phyloP scores from a whole-genome alignment of 139 green algal species.

The Chlamydomonas asymmetrica region DNA sequence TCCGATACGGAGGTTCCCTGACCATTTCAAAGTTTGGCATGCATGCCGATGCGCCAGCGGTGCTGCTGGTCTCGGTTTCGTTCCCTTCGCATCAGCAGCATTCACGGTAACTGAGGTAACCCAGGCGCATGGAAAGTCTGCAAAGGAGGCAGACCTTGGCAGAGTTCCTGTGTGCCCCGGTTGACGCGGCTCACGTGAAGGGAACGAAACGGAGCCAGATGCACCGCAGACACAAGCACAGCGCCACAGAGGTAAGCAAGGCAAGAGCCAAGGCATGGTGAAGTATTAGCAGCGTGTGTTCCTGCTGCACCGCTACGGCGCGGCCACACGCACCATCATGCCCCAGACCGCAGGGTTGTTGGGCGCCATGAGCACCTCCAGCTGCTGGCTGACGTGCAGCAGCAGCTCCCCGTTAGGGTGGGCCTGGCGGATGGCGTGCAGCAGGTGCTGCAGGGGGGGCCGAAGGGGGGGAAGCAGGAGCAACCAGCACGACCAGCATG shows the following conservation, averaged over 20 bases:
- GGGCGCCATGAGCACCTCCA: constrained; percentile 21
- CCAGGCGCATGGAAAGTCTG: too few species aligned
- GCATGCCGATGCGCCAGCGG: too few species aligned
- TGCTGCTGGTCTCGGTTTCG: too few species aligned
- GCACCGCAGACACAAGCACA: not conserved
- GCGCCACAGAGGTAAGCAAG: not conserved
- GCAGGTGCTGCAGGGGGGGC: constrained; percentile 10
- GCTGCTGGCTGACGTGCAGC: constrained; percentile 10
- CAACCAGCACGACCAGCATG: not conserved
- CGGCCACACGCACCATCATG: constrained; percentile 7
- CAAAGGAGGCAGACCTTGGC: too few species aligned
- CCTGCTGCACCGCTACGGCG: not conserved
- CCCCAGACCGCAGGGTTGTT: constrained; percentile 2
- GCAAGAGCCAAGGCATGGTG: not conserved
- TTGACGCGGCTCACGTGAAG: constrained; percentile 5
- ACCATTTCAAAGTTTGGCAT: too few species aligned
- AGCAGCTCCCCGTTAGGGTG: constrained; percentile 8
- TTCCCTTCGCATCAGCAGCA: too few species aligned
- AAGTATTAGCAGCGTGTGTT: not conserved
- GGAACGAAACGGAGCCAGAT: not conserved
- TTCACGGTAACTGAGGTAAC: too few species aligned
- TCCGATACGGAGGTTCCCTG: too few species aligned
- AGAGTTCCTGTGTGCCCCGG: too few species aligned
- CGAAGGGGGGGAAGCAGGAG: not conserved
- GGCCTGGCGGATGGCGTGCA: constrained; percentile 11